phyloP scores from a whole-genome alignment of 2,329 filamentous ascomycete genomes.

The Arthrinium phaeospermum region DNA sequence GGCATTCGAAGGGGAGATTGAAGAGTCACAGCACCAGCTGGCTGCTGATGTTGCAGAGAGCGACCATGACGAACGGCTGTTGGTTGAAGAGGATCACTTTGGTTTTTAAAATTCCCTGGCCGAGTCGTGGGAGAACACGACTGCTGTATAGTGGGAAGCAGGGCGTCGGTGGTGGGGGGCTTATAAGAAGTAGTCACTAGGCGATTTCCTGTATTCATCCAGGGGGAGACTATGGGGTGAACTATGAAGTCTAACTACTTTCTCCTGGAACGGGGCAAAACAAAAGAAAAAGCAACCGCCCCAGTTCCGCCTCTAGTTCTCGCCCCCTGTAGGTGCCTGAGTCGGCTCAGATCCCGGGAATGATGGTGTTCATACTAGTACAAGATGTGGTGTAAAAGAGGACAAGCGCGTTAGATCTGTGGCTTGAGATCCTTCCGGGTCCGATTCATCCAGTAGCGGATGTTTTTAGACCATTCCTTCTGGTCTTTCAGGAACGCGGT shows the following conservation, averaged over 20 bases:
- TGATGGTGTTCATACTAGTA: background rate
- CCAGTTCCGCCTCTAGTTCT: background rate
- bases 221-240: background rate
- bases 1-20: conserved; percentile 37
- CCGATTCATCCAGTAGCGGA: background rate
- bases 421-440: background rate
- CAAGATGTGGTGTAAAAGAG: background rate
- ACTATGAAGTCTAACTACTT: background rate
- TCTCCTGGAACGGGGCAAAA: background rate
- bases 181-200: background rate
- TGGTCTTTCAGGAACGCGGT: background rate
- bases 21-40: conserved; percentile 21
- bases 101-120: background rate
- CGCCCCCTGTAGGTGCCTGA: background rate
- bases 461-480: background rate
- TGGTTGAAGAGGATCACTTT: conserved; percentile 21
- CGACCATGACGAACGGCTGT: conserved; percentile 20
- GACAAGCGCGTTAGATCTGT: background rate
- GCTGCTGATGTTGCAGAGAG: background rate
- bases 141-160: background rate
- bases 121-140: background rate
- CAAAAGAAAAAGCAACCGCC: background rate
- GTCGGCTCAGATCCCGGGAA: background rate
- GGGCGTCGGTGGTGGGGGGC: background rate
- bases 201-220: background rate